These are phyloP conservation scores for Aspergillus transmontanensis DNA, from an alignment of 2,329 filamentous ascomycete genomes.

Conservation along the genomic window DNA sequence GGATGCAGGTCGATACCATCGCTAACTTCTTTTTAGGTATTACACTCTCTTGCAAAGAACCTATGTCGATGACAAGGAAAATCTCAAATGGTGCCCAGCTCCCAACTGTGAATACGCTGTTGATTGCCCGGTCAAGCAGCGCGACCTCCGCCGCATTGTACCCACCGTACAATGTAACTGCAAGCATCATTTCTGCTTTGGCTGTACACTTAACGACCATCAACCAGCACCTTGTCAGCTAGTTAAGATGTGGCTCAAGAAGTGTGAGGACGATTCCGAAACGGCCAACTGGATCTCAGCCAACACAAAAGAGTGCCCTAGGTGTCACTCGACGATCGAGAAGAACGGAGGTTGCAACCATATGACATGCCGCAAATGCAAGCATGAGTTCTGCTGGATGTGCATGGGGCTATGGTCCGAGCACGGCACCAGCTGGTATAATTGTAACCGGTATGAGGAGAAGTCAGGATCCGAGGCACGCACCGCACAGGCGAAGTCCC, in stretches of 20 bases:
- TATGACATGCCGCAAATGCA: slow-evolving; percentile 96
- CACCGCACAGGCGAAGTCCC: slow-evolving; percentile 86
- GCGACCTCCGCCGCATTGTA: slow-evolving; percentile 80
- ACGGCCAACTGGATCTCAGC: slow-evolving; percentile 99
- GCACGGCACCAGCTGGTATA: slow-evolving; percentile 99
- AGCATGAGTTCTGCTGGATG: slow-evolving; percentile 99
- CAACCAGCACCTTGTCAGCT: slow-evolving; percentile 89
- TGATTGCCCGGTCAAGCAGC: slow-evolving; percentile 84
- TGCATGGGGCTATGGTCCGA: slow-evolving; percentile 99
- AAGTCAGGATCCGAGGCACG: slow-evolving; percentile 89
- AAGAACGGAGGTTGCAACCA: slow-evolving; percentile 99
- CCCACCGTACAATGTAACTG: slow-evolving; percentile 88
- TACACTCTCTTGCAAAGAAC: slow-evolving; percentile 85
- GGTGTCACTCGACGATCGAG: slow-evolving; percentile 94
- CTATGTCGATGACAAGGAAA: slow-evolving; percentile 95
- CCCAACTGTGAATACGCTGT: slow-evolving; percentile 96
- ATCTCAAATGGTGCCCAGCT: slow-evolving; percentile 95
- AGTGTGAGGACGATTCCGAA: slow-evolving; percentile 96
- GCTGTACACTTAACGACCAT: slow-evolving; percentile 85
- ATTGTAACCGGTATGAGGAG: slow-evolving; percentile 96
- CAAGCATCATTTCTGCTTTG: slow-evolving; percentile 90
- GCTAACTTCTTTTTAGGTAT: slow-evolving; percentile 59
- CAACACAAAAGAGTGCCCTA: slow-evolving; percentile 97
- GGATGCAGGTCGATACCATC: neutral
- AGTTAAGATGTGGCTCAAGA: slow-evolving; percentile 95